Base-by-base conservation (phyloP, 768 basidiomycete genomes). In the Pulveroboletus ravenelii region DNA sequence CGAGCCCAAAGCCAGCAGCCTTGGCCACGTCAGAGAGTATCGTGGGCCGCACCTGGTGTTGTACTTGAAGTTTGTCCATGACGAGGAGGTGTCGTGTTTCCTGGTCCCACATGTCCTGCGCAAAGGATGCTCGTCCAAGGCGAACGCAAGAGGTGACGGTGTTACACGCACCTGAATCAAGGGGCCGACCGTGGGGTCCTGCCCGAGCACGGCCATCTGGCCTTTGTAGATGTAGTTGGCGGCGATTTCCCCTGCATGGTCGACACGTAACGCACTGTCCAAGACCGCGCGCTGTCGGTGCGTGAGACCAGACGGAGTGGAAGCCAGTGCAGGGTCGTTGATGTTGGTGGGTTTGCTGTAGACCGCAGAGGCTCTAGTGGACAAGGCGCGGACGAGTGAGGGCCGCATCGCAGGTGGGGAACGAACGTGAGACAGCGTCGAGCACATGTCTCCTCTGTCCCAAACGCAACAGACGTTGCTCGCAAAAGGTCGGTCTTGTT, bases 21-120 rank as follows among this genome's bases (percentile, higher is more conserved):
- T 93, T 90, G 55, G 94, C 95, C 6, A 91, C 75, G 32, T 91
- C 89, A 50, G 83, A 84, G 38, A 97, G 75, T 2, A 86, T 57
- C 0, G 94, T 95, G 18, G 94, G 94, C 35, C 94, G 80, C 34
- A 91, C 77, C 23, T 74, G 75, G 65, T 97, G 92, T 66, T 98
- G 93, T 3, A 78, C 58, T 58, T 89, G 89, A 17, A 98, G 70
- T 60, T 82, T 85, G 63, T 93, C 81, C 84, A 95, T 90, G 30
- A 93, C 89, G 0, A 71, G 63, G 12, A 98, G 74, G 68, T 98
- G 94, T 65, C 89, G 91, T 72, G 87, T 89, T 69, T 98, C 94
- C 65, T 92, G 92, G 31, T 91, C 82, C 93, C 93, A 97, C 94
- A 98, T 98, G 52, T 89, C 87, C 93, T 97, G 37, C n/a, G 13